A percentile compares a stretch with the other conserved stretches of the same genome.
phyloP scores from a whole-genome alignment of 2,329 filamentous ascomycete species.

The Penicillium aurantiogriseum region DNA sequence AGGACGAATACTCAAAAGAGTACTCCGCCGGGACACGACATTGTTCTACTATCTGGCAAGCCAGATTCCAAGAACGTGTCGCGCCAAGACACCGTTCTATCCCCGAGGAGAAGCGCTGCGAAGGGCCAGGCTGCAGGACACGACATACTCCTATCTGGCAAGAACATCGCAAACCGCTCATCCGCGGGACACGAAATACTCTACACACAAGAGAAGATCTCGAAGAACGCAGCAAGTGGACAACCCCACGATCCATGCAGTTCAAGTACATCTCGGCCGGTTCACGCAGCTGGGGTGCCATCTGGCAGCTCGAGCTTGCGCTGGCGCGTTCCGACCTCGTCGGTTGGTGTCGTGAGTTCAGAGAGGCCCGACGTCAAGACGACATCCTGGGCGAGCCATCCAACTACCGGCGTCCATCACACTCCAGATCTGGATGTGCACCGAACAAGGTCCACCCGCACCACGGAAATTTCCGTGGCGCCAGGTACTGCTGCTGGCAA shows the following conservation, averaged over 20 bases:
- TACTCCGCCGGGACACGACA: background rate
- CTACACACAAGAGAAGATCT: background rate
- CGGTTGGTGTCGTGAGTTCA: background rate
- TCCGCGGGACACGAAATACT: background rate
- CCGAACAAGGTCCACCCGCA: background rate
- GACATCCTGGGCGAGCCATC: background rate
- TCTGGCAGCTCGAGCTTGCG: conserved; percentile 5
- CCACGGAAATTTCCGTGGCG: background rate
- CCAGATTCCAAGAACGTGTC: background rate
- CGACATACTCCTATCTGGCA: background rate
- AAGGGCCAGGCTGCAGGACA: background rate
- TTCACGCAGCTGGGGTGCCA: background rate
- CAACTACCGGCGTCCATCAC: background rate
- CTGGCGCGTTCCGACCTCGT: conserved; percentile 5
- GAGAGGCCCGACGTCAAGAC: background rate
- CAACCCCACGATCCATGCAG: background rate
- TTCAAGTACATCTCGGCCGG: background rate
- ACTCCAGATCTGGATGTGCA: background rate
- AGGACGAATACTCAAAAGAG: background rate
- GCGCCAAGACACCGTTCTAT: background rate
- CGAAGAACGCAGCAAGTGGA: background rate
- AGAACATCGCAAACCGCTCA: background rate
- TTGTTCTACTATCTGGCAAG: background rate
- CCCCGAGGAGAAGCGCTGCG: background rate
- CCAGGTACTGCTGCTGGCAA: background rate